These are phyloP conservation scores for Cyclanthera cordifolia DNA, from an alignment of 306 rosid genomes.

Conservation along the genomic window DNA sequence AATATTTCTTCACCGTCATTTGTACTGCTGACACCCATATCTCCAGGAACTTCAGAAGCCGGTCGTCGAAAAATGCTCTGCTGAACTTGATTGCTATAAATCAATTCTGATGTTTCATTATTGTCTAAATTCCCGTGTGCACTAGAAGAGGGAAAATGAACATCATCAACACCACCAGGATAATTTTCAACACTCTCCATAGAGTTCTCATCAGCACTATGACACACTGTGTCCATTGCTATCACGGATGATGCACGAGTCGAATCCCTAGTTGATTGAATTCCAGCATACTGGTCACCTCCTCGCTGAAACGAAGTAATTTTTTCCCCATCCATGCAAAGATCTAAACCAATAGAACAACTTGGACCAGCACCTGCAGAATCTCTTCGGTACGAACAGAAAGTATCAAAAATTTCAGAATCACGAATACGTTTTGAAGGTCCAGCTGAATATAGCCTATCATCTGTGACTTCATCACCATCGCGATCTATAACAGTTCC, in stretches of 20 bases:
- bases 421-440: constrained; percentile 90
- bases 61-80: constrained; percentile 70
- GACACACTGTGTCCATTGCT: constrained; percentile 93
- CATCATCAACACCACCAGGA: constrained; percentile 79
- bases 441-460: constrained; percentile 78
- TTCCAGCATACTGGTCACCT: constrained; percentile 44
- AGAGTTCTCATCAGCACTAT: constrained; percentile 66
- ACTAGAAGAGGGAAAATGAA: constrained; percentile 91
- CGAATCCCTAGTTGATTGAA: constrained; percentile 71
- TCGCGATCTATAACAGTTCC: constrained; percentile 97
- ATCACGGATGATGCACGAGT: constrained; percentile 94
- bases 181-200: constrained; percentile 98
- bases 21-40: constrained; percentile 86
- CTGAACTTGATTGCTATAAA: constrained; percentile 86
- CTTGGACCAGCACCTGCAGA: constrained; percentile 92
- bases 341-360: constrained; percentile 72
- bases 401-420: constrained; percentile 57
- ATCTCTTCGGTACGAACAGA: constrained; percentile 65
- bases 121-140: constrained; percentile 73
- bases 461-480: constrained; percentile 89
- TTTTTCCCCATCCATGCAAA: constrained; percentile 45
- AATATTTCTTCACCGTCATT: constrained; percentile 77
- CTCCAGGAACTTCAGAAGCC: constrained; percentile 62
- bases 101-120: constrained; percentile 83
- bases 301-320: constrained; percentile 60